Evolutionary conservation across 208 protist species (phyloP), one percentile per base, ranked within the genome.

Genomic region (Crithidia sp.): DNA sequence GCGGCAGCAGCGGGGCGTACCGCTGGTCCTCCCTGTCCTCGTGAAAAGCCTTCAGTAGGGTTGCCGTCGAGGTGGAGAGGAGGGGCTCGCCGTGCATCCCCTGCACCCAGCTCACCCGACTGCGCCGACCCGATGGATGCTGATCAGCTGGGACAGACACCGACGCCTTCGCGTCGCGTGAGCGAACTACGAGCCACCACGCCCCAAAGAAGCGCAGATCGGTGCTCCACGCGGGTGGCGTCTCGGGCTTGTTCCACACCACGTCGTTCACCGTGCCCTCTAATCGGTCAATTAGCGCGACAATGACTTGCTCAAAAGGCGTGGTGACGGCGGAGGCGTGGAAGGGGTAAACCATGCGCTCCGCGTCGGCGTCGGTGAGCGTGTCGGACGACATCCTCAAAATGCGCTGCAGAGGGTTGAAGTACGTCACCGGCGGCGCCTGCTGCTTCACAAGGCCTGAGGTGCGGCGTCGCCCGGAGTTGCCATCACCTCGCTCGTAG

Each of bases 181-280:
- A 47, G 59, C 82, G 85, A 16, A 96, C 54, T 19, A 83, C 85
- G 7, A 96, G 54, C 91, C 91, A 96, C 85, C 88, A 94, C 53
- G 84, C 79, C 3, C 79, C 82, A 28, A 76, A 70, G 59, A 94
- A 87, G 52, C 91, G 89, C 55, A 93, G 71, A 54, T 94, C 91
- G 9, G 80, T 16, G 7, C 76, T 10, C 91, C 91, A 95, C 53
- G 84, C 83, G 2, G 71, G 70, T 3, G 63, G 71, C 4, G 17
- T 8, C 0, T 59, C 39, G 12, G 86, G 84, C 5, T 12, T 39
- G 61, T 92, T 87, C 86, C 84, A 90, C 5, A 37, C 28, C 14
- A 87, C 81, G 16, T 28, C 13, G 12, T 19, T 40, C 17, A 77
- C 61, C 0, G 77, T 76, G 14, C 43, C 41, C 19, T 16, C 13